Conservation (phyloP, 139 green algal genomes). For the Ettlia oleoabundans region DNA sequence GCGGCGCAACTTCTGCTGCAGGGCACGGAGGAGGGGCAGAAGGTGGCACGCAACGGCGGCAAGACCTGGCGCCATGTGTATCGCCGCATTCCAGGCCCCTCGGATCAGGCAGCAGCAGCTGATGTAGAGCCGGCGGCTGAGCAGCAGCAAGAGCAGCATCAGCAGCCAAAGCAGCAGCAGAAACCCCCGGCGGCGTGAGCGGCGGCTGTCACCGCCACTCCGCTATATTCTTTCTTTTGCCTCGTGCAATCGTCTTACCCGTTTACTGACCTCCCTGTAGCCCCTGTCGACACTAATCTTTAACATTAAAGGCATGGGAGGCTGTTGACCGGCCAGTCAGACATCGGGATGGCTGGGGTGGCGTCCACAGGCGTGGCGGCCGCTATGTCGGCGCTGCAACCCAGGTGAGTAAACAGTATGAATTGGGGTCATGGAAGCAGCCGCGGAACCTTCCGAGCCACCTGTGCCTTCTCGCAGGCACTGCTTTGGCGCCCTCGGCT, state of each 20-base stretch:
- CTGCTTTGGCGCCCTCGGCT: conserved; percentile 79
- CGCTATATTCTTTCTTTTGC: too few relatives aligned
- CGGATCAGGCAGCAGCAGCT: conserved; percentile 2
- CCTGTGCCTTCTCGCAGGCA: conserved; percentile 58
- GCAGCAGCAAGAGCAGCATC: neutral
- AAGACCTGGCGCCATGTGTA: conserved; percentile 74
- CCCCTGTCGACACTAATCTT: too few relatives aligned
- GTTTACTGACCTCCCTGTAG: neutral
- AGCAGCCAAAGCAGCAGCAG: neutral
- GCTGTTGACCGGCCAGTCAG: conserved; percentile 1
- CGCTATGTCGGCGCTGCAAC: conserved; percentile 2
- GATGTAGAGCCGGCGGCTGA: neutral
- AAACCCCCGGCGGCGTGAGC: neutral
- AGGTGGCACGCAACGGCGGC: conserved; percentile 87
- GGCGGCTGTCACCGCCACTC: too few relatives aligned
- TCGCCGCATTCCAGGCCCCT: conserved; percentile 38
- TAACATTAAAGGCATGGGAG: too few relatives aligned
- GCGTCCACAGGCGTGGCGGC: neutral
- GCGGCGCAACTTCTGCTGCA: conserved; percentile 72
- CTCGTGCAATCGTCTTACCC: neutral
- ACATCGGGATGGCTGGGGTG: neutral
- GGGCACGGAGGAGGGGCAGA: conserved; percentile 89
- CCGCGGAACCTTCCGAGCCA: neutral
- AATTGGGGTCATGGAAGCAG: neutral
- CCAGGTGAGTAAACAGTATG: neutral